Evolutionary conservation across 208 protist genomes (phyloP).

Genomic region (Acanthamoeba divionensis): DNA sequence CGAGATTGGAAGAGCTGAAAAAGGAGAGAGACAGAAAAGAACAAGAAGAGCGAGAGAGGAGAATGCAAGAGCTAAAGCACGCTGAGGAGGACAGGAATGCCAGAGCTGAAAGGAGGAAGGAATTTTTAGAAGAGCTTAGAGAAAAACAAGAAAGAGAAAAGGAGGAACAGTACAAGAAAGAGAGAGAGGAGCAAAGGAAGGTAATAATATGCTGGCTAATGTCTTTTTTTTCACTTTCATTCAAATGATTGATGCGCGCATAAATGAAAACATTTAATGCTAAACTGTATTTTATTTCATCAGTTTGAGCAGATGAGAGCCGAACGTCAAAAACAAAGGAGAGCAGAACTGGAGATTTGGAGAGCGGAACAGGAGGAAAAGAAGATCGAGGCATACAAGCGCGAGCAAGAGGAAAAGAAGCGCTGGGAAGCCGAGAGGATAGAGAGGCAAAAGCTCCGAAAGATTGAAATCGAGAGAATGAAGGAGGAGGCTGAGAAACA

Average conservation of each 20-base stretch:
- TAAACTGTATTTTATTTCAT: too few relatives aligned
- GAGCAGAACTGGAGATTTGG: not conserved
- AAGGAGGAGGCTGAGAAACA: not conserved
- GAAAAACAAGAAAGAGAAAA: not conserved
- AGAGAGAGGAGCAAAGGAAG: slow-evolving; percentile 10
- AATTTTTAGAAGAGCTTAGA: not conserved
- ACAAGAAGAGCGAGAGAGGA: not conserved
- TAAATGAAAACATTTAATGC: too few relatives aligned
- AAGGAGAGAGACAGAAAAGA: not conserved
- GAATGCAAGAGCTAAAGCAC: slow-evolving; percentile 16
- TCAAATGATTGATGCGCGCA: too few relatives aligned
- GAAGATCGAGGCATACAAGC: not conserved
- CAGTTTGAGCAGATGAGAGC: not conserved
- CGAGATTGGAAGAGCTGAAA: not conserved
- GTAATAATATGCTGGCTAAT: too few relatives aligned
- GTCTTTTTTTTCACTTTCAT: too few relatives aligned
- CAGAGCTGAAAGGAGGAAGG: not conserved
- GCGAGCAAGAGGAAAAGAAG: slow-evolving; percentile 35
- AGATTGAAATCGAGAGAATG: not conserved
- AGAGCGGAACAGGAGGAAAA: not conserved
- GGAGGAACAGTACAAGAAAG: slow-evolving; percentile 5
- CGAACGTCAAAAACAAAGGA: not conserved
- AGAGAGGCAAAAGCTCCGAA: not conserved
- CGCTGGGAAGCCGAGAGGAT: not conserved
- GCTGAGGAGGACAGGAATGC: not conserved